Base-by-base conservation (phyloP, 2,329 filamentous ascomycete genomes). In the Cordyceps fumosorosea region DNA sequence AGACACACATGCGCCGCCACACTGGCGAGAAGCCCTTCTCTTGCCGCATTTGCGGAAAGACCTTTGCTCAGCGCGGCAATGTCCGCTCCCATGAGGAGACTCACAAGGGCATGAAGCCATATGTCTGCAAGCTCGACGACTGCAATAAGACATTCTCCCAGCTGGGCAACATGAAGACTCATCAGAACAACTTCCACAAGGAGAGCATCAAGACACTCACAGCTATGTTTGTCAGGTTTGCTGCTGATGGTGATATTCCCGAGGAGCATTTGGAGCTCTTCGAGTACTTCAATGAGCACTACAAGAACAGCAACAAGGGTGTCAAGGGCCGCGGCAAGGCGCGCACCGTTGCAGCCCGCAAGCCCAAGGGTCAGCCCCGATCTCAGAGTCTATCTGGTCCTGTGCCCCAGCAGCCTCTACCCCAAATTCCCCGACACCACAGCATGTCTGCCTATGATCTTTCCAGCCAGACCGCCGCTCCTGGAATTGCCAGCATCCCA, bases 241-340 rank as follows among this genome's bases (percentile, higher is more conserved):
- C 80, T n/a, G 84, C 88, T 44, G 77, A 80, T 5, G 84, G 71
- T 12, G 66, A 72, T 14, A 67, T 93, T n/a, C 78, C 83, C 0
- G 81, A 87, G 44, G 74, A 77, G 5, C 91, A 97, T 69, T 87
- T 84, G 64, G 88, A 91, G 64, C 80, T 97, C 56, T 91, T 89
- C 79, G 84, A 89, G 67, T 96, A 96, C 76, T 95, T 98, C 71
- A 84, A 87, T 4, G 82, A 82, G 0, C 81, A 96, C n/a, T 97
- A 96, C 82, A 96, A 96, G 80, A 96, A 98, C 77, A 93, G 89
- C 77, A 98, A 98, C 82, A 96, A 96, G 75, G 95, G 95, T 1
- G 97, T 98, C 80, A 98, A 97, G 76, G 95, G 95, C 12, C 87
- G 95, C 52, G 95, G 95, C 50, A 95, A 93, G 72, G 90, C 93